A percentile compares a stretch with the other conserved stretches of the same genome.
phyloP scores from a whole-genome alignment of 495 filamentous ascomycete genomes.

The Hypoxylon subgilvum region DNA sequence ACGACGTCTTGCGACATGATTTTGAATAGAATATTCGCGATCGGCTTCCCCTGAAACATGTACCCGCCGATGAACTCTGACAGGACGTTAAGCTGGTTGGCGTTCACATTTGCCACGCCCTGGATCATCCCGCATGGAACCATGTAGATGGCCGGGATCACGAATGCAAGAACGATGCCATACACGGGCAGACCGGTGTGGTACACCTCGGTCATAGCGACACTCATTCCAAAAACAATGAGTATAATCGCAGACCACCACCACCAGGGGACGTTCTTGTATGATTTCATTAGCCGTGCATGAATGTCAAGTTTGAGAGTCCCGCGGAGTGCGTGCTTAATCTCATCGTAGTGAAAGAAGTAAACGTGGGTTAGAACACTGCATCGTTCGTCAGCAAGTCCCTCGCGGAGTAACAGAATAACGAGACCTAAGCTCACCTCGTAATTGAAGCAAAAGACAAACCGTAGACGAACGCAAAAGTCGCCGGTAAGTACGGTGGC shows the following conservation, averaged over 20 bases:
- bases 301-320: conserved; percentile 43
- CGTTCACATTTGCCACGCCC: conserved; percentile 39
- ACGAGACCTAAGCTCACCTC: conserved; percentile 44
- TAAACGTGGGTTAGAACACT: conserved; percentile 40
- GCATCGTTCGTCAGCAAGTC: conserved; percentile 40
- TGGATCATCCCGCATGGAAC: conserved; percentile 41
- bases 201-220: conserved; percentile 41
- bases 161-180: conserved; percentile 37
- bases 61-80: conserved; percentile 43
- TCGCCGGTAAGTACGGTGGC: conserved; percentile 38
- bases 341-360: conserved; percentile 39
- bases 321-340: conserved; percentile 38
- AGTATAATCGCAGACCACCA: conserved; percentile 41
- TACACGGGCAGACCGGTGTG: conserved; percentile 37
- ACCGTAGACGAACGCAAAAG: conserved; percentile 40
- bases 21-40: conserved; percentile 42
- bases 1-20: conserved; percentile 39
- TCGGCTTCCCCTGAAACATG: conserved; percentile 38
- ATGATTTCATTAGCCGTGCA: conserved; percentile 34
- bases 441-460: conserved; percentile 45
- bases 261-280: conserved; percentile 37
- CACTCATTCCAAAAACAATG: conserved; percentile 30
- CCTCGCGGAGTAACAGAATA: conserved; percentile 24
- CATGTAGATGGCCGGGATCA: conserved; percentile 45
- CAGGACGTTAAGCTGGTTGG: conserved; percentile 40